Base-by-base conservation (phyloP, 345 rosid species). In the Mangifera indica region DNA sequence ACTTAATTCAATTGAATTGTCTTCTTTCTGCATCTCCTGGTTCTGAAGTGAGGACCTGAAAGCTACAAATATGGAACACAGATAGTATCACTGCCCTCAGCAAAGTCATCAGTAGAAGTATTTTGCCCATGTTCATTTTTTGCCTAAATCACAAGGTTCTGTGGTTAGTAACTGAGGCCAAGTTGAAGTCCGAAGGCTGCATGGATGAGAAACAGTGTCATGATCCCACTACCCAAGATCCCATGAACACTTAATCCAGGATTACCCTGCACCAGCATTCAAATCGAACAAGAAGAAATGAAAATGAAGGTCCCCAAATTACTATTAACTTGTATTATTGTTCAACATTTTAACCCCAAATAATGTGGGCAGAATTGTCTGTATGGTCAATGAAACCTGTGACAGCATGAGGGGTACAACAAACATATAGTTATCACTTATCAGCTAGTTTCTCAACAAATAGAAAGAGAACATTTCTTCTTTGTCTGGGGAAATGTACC, bases 201-300 rank as follows among this genome's bases (percentile, higher is more conserved):
- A 80, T 91, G 98, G 77, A 94, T 42, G 46, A 92, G 87, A 74
- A 95, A 95, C 48, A 92, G 70, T 2, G 89, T 81, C 98, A 91
- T 95, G 74, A 95, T 95, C 60, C 98, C 96, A 17, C 99, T 95
- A 52, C 98, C 98, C 52, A 95, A 79, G 32, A 95, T 74, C 75
- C 97, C 97, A 66, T 95, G 98, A 49, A 88, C 93, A 64, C 99
- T 76, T 73, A 92, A 54, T 72, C 84, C 93, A 0, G 99, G 98
- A 45, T 92, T 94, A 14, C 86, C 92, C 97, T 94, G 86, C 74
- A 65, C 6, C 6, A 78, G 21, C n/a, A 63, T 22, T 4, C 45
- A 73, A 37, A 4, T 7, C 6, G n/a, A 29, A 48, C 1, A 46
- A 18, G 10, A 54, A 48, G 20, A 65, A 45, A 37, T 24, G 42